Evolutionary conservation across 163 green algal genomes (phyloP).

Genomic region (Scenedesmus sp.): DNA sequence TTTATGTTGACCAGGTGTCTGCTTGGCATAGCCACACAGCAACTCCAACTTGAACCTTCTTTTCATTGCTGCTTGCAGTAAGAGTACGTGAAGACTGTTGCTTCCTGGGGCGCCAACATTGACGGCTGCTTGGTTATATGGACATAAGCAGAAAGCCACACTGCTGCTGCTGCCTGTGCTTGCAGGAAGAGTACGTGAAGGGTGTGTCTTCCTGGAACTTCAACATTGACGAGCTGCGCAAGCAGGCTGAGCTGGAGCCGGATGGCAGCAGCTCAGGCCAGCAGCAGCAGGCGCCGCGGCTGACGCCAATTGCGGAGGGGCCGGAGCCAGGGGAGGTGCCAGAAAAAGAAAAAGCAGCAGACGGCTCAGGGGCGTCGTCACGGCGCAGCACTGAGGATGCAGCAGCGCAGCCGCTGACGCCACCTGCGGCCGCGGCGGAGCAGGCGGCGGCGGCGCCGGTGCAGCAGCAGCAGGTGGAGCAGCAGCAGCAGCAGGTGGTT

Average conservation of each 20-base stretch:
- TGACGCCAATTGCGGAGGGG: slow-evolving; percentile 60
- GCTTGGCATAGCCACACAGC: too few relatives aligned
- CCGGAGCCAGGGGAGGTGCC: slow-evolving; percentile 20
- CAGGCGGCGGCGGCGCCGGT: neutral
- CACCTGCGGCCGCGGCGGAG: neutral
- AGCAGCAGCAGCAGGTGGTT: neutral
- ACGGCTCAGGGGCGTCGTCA: neutral
- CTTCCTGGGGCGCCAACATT: slow-evolving; percentile 55
- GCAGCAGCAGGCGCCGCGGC: neutral
- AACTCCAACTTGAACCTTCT: too few relatives aligned
- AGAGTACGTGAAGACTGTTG: slow-evolving; percentile 77
- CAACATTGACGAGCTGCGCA: slow-evolving; percentile 91
- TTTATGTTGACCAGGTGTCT: too few relatives aligned
- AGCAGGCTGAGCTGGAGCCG: slow-evolving; percentile 71
- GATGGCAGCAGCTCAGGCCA: slow-evolving; percentile 40
- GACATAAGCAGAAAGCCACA: neutral
- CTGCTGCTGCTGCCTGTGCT: neutral
- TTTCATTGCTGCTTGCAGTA: slow-evolving; percentile 58
- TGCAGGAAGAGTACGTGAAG: slow-evolving; percentile 85
- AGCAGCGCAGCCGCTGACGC: neutral
- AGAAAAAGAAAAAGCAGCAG: neutral
- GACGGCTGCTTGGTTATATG: slow-evolving; percentile 30
- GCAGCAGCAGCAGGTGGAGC: neutral
- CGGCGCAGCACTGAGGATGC: slow-evolving; percentile 33
- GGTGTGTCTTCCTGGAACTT: slow-evolving; percentile 97